These are phyloP conservation scores for Mortierella sp. DNA, from an alignment of 371 early-diverging fungal species.

Conservation along the genomic window DNA sequence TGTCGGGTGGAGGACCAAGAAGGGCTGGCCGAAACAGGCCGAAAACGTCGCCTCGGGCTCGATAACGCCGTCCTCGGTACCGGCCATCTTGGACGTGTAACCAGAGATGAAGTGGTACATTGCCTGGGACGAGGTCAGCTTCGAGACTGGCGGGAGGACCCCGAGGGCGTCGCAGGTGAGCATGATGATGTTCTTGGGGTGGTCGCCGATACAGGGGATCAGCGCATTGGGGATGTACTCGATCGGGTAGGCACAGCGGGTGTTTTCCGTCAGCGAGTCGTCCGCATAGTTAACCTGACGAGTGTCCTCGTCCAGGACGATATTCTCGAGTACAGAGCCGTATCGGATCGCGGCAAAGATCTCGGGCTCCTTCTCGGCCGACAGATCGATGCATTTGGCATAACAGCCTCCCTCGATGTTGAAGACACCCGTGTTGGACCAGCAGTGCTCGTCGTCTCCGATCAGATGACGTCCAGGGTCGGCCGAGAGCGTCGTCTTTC, in stretches of 20 bases:
- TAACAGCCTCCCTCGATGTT: conserved; percentile 99
- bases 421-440: conserved; percentile 95
- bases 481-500: conserved; percentile 97
- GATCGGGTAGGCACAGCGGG: conserved; percentile 97
- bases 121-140: conserved; percentile 91
- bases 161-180: conserved; percentile 98
- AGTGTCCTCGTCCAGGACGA: conserved; percentile 84
- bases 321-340: conserved; percentile 96
- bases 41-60: conserved; percentile 97
- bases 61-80: conserved; percentile 96
- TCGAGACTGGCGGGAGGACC: conserved; percentile 95
- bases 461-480: conserved; percentile 94
- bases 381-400: conserved; percentile 95
- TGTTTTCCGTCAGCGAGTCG: conserved; percentile 93
- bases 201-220: conserved; percentile 93
- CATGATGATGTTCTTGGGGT: conserved; percentile 96
- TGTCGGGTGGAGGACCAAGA: conserved; percentile 96
- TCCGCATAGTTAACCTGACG: conserved; percentile 91
- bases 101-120: conserved; percentile 98
- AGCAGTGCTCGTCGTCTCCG: conserved; percentile 99
- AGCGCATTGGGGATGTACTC: conserved; percentile 97
- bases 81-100: conserved; percentile 94
- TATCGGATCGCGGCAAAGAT: conserved; percentile 96
- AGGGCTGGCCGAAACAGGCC: conserved; percentile 96
- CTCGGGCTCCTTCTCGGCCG: conserved; percentile 97